A percentile compares a stretch with the other conserved stretches of the same genome.
phyloP scores from a whole-genome alignment of 1,284 basidiomycete genomes.

The Cryptococcus wingfieldii region DNA sequence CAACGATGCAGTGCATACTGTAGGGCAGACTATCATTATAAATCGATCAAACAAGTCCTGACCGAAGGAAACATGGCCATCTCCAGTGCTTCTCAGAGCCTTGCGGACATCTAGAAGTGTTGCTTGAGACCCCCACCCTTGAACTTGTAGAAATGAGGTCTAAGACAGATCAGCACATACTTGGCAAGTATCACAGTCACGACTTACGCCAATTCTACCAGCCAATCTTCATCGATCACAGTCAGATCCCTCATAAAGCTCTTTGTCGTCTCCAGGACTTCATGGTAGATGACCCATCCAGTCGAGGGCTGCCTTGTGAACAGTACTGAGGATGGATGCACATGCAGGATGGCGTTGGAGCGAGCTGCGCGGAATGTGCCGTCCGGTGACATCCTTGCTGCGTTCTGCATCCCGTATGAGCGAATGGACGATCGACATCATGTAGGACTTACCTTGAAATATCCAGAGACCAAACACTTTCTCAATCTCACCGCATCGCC shows the following conservation, averaged over 20 bases:
- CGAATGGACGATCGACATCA: background rate
- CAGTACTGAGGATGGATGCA: slow-evolving; percentile 89
- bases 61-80: too few relatives aligned
- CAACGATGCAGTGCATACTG: too few relatives aligned
- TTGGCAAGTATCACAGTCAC: background rate
- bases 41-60: too few relatives aligned
- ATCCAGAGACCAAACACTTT: slow-evolving; percentile 82
- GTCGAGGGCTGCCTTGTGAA: slow-evolving; percentile 86
- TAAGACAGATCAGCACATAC: slow-evolving; percentile 7
- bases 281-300: slow-evolving; percentile 92
- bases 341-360: slow-evolving; percentile 75
- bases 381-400: slow-evolving; percentile 80
- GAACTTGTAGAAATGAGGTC: slow-evolving; percentile 47
- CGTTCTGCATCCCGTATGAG: slow-evolving; percentile 54
- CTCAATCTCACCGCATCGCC: slow-evolving; percentile 74
- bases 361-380: slow-evolving; percentile 81
- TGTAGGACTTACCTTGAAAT: slow-evolving; percentile 60
- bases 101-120: slow-evolving; percentile 20
- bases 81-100: too few relatives aligned
- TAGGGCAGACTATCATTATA: too few relatives aligned
- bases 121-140: slow-evolving; percentile 43
- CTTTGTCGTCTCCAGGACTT: slow-evolving; percentile 93
- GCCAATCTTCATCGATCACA: slow-evolving; percentile 54
- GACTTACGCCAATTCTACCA: slow-evolving; percentile 52
- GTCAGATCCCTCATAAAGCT: slow-evolving; percentile 58